Base-by-base conservation (phyloP, 2,329 filamentous ascomycete genomes). In the Colletotrichum gigasporum region DNA sequence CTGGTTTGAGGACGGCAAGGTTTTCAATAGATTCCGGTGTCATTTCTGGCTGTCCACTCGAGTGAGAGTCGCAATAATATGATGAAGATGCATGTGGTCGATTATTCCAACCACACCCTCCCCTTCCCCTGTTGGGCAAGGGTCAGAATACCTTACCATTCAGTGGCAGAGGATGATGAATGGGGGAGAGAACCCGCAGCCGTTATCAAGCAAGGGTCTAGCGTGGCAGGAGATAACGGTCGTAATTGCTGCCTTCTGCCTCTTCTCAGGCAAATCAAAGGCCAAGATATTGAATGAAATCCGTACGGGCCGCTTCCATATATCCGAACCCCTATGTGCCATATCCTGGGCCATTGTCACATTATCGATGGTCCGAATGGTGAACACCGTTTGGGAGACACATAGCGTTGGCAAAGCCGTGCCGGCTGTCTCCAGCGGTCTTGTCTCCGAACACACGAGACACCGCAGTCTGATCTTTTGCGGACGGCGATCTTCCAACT, bases 151-250 rank as follows among this genome's bases (percentile, higher is more conserved):
- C n/a, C n/a, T n/a, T 16, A 12, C 48, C 41, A 47, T 35, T 41
- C 47, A 50, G 28, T 37, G 56, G 48, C 22, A 45, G 48, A 48
- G 48, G 42, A 53, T 53, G 45, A 42, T 53, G 45, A 42, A 60
- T 32, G 45, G 45, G 54, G 60, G 14, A 52, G n/a, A 42, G 53
- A 51, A 52, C 12, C 54, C 44, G 35, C 22, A 32, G 18, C 14
- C 20, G 34, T 28, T 32, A 35, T 54, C 41, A 54, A 54, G 26
- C 55, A 64, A 26, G 56, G 56, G 34, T 44, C 37, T 48, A 52
- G 60, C 39, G 24, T 26, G 37, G 30, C 39, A 52, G 50, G 39
- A 53, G 60, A 60, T 63, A 59, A 63, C 45, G 41, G n/a, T 26
- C 34, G 39, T n/a, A 39, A 45, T 22, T 39, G 24, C 45, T 52